Conservation (phyloP, 192 early-diverging fungal genomes). For the Lunasporangiospora selenospora region DNA sequence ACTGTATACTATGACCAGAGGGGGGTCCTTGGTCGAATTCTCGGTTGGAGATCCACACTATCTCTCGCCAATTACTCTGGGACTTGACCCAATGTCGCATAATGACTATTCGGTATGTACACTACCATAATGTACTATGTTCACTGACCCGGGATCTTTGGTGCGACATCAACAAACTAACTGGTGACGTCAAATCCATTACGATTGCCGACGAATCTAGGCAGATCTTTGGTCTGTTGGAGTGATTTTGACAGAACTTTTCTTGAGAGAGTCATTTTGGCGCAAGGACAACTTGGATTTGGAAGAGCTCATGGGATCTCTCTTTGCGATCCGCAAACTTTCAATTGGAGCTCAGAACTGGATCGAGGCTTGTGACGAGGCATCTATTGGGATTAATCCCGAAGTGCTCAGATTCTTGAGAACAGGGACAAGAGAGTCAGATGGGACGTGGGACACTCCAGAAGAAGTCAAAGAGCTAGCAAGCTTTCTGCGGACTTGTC, state of each 20-base stretch:
- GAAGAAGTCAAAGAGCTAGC: slow-evolving; percentile 3
- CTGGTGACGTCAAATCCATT: too few relatives aligned
- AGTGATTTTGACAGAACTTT: slow-evolving; percentile 59
- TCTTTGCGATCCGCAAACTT: slow-evolving; percentile 42
- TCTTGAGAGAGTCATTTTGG: slow-evolving; percentile 61
- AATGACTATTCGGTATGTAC: slow-evolving; percentile 16
- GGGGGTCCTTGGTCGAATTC: slow-evolving; percentile 63
- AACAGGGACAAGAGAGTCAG: not conserved
- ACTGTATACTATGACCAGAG: slow-evolving; percentile 63
- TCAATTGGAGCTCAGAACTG: slow-evolving; percentile 28
- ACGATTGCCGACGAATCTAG: slow-evolving; percentile 41
- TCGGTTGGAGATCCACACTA: slow-evolving; percentile 62
- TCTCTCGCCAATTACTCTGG: slow-evolving; percentile 42
- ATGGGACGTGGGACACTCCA: too few relatives aligned
- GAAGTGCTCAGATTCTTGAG: slow-evolving; percentile 52
- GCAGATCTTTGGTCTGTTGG: slow-evolving; percentile 66
- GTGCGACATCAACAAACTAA: too few relatives aligned
- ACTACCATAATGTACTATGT: too few relatives aligned
- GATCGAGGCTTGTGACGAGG: slow-evolving; percentile 36
- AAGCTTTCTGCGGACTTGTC: slow-evolving; percentile 17
- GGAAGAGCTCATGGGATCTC: slow-evolving; percentile 54
- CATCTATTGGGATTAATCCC: slow-evolving; percentile 50
- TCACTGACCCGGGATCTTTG: too few relatives aligned
- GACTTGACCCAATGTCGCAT: slow-evolving; percentile 5
- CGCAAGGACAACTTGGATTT: slow-evolving; percentile 51